Evolutionary conservation across 192 early-diverging fungal genomes (phyloP).

Genomic region (Ambispora gerdemannii): DNA sequence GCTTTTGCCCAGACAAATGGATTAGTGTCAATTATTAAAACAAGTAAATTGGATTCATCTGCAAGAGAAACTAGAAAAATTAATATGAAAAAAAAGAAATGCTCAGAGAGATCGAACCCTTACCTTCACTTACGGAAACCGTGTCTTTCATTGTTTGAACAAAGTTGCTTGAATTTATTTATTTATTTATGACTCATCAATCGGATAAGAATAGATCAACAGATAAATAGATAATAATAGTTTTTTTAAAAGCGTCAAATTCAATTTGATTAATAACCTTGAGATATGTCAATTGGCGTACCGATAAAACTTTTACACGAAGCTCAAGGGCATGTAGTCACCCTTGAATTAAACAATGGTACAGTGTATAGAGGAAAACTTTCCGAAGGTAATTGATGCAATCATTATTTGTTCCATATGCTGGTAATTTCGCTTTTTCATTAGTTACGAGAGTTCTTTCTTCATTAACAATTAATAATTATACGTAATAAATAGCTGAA

Average conservation of each 20-base stretch:
- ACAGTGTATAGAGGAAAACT: conserved; percentile 93
- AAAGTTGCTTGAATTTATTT: too few species aligned
- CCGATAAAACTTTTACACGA: conserved; percentile 97
- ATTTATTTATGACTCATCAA: too few species aligned
- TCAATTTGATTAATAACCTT: too few species aligned
- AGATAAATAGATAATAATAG: too few species aligned
- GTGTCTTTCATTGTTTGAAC: neutral
- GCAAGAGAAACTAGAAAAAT: neutral
- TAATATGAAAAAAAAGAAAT: neutral
- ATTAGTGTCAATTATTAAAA: conserved; percentile 81
- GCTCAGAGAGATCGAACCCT: neutral
- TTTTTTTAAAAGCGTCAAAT: too few species aligned
- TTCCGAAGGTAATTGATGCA: conserved; percentile 61
- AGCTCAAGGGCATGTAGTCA: conserved; percentile 94
- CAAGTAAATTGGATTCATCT: conserved; percentile 76
- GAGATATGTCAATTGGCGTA: conserved; percentile 81
- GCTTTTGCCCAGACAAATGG: conserved; percentile 67
- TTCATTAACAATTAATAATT: too few species aligned
- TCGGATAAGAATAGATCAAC: too few species aligned
- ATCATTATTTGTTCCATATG: too few species aligned
- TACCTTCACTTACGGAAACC: neutral
- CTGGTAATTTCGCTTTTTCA: too few species aligned
- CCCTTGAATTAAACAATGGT: conserved; percentile 93
- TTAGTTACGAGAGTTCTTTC: too few species aligned
- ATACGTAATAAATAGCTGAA: conserved; percentile 76